Percentiles rank a stretch among this genome's conserved stretches.
These are phyloP conservation scores for Nyctanthes arbortristis DNA, from an alignment of 257 asterid species.

Conservation along the genomic window DNA sequence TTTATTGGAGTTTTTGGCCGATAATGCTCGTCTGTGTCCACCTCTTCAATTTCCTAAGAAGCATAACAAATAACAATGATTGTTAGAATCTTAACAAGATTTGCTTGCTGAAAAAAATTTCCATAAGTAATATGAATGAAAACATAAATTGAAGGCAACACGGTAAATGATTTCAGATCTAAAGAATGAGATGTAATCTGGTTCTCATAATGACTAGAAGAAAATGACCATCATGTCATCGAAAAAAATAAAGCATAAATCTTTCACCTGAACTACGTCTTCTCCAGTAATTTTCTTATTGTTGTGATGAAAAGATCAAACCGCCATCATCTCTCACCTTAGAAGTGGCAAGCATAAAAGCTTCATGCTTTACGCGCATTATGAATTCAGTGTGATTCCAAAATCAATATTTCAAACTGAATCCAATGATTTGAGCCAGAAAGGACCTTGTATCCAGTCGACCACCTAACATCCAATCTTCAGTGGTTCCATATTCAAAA, in stretches of 20 bases:
- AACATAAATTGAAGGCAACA: no score
- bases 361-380: slow-evolving; percentile 97
- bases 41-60: slow-evolving; percentile 89
- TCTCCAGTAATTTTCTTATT: slow-evolving; percentile 84
- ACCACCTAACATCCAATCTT: slow-evolving; percentile 88
- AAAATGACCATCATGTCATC: not conserved
- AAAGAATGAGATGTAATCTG: no score
- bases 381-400: no score
- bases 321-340: slow-evolving; percentile 59
- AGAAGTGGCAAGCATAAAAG: slow-evolving; percentile 95
- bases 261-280: slow-evolving; percentile 85
- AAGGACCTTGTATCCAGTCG: slow-evolving; percentile 89
- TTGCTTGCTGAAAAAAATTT: no score
- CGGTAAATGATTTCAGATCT: no score
- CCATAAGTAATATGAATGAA: no score
- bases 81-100: no score
- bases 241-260: not conserved
- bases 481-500: slow-evolving; percentile 60
- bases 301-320: slow-evolving; percentile 88
- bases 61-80: slow-evolving; percentile 12
- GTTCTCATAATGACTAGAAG: no score
- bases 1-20: slow-evolving; percentile 74
- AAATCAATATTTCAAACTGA: no score
- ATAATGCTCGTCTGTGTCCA: slow-evolving; percentile 91
- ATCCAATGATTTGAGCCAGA: no score